phyloP scores from a whole-genome alignment of 768 basidiomycete genomes.

The Trametopsis cervina region DNA sequence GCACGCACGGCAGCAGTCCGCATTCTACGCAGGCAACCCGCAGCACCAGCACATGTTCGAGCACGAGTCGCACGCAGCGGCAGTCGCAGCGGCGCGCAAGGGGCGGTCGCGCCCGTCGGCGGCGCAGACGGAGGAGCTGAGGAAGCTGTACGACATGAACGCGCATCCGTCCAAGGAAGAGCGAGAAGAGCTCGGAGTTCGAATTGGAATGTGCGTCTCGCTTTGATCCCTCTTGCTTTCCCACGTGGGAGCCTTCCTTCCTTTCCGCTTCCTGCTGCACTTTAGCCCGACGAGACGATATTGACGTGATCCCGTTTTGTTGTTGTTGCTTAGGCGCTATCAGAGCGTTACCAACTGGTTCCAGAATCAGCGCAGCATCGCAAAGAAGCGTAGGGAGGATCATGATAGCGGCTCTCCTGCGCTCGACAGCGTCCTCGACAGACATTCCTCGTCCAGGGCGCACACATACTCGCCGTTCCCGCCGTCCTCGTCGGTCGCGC shows the following conservation, averaged over 20 bases:
- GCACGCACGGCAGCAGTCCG: slow-evolving; percentile 25
- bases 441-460: slow-evolving; percentile 16
- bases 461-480: slow-evolving; percentile 24
- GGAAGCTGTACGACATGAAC: slow-evolving; percentile 54
- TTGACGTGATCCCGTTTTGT: slow-evolving; percentile 4
- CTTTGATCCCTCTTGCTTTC: slow-evolving; percentile 14
- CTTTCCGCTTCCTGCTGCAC: no score
- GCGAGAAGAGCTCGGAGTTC: slow-evolving; percentile 54
- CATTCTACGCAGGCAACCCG: slow-evolving; percentile 39
- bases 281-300: no score
- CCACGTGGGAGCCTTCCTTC: no score
- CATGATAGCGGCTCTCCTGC: slow-evolving; percentile 29
- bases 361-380: slow-evolving; percentile 76
- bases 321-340: slow-evolving; percentile 50
- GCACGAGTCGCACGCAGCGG: slow-evolving; percentile 26
- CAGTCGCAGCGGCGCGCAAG: slow-evolving; percentile 40
- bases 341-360: slow-evolving; percentile 85
- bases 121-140: slow-evolving; percentile 64
- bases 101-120: slow-evolving; percentile 58
- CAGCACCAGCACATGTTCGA: slow-evolving; percentile 48
- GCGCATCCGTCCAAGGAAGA: slow-evolving; percentile 66
- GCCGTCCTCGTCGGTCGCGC: slow-evolving; percentile 21
- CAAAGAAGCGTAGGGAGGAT: slow-evolving; percentile 65
- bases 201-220: slow-evolving; percentile 66
- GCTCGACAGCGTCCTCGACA: slow-evolving; percentile 17